Conservation (phyloP, 2,329 filamentous ascomycete genomes). For the Blastomyces percursus region DNA sequence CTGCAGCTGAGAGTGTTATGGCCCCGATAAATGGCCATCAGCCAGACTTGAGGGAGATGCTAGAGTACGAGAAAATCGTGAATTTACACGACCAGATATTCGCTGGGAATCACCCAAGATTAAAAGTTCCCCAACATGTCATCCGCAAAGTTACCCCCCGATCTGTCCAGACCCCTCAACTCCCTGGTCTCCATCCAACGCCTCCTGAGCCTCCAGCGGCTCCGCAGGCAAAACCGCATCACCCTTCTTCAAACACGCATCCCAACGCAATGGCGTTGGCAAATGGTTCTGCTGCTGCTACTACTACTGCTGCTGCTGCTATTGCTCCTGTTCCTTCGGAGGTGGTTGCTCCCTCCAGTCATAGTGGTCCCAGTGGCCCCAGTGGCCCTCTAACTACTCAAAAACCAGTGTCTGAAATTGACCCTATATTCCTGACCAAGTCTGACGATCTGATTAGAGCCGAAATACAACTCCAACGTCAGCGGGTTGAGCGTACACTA, state of each 20-base stretch:
- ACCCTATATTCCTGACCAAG: constrained; percentile 76
- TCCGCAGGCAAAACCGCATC: constrained; percentile 15
- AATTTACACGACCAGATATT: constrained; percentile 70
- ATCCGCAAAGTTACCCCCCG: constrained; percentile 31
- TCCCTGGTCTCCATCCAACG: constrained; percentile 21
- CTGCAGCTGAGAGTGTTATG: background rate
- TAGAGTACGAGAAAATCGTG: constrained; percentile 70
- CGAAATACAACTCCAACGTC: constrained; percentile 67
- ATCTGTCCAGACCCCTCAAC: constrained; percentile 24
- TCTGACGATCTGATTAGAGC: constrained; percentile 74
- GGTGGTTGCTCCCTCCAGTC: constrained; percentile 14
- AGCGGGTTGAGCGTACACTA: constrained; percentile 66
- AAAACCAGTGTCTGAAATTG: constrained; percentile 55
- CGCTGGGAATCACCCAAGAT: constrained; percentile 54
- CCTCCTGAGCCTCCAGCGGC: constrained; percentile 17
- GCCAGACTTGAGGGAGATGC: constrained; percentile 44
- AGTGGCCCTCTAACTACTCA: constrained; percentile 18
- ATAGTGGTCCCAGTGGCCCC: constrained; percentile 16
- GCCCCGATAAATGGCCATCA: constrained; percentile 21
- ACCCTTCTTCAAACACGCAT: constrained; percentile 8
- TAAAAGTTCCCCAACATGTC: constrained; percentile 48
- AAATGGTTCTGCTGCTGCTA: constrained; percentile 15
- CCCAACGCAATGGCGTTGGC: constrained; percentile 13
- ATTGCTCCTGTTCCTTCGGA: constrained; percentile 8
- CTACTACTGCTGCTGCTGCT: constrained; percentile 8